Conservation (phyloP, 1,284 basidiomycete species). For the Irpex lacteus region DNA sequence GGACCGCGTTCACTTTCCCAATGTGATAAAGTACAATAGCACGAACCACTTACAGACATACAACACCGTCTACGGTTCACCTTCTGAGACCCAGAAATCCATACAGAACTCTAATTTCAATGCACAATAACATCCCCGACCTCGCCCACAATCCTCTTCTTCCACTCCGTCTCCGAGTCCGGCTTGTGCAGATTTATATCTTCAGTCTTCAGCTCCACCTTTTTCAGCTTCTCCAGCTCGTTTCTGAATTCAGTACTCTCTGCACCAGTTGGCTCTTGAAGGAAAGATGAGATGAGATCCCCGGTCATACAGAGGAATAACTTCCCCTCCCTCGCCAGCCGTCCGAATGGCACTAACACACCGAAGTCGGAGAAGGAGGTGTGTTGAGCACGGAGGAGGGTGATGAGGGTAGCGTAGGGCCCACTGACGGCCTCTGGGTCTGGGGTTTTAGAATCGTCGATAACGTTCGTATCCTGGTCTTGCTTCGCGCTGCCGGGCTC, state of each 20-base stretch:
- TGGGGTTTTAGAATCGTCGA: background rate
- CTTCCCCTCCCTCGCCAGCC: slow-evolving; percentile 19
- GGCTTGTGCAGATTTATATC: slow-evolving; percentile 25
- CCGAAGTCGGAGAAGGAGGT: slow-evolving; percentile 59
- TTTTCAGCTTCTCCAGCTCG: slow-evolving; percentile 28
- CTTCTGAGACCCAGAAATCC: background rate
- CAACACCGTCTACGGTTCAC: background rate
- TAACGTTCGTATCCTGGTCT: background rate
- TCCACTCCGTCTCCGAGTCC: slow-evolving; percentile 20
- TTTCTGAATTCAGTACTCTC: slow-evolving; percentile 24
- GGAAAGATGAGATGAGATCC: slow-evolving; percentile 45
- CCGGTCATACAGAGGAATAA: slow-evolving; percentile 40
- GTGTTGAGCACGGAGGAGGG: slow-evolving; percentile 44
- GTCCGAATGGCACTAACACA: slow-evolving; percentile 33
- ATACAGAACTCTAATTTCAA: slow-evolving; percentile 2
- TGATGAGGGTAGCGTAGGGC: slow-evolving; percentile 3
- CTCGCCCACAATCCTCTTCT: slow-evolving; percentile 41
- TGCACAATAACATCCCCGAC: slow-evolving; percentile 49
- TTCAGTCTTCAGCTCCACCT: slow-evolving; percentile 42
- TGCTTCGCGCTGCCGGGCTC: background rate
- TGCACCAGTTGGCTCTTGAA: slow-evolving; percentile 20
- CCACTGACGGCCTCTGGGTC: background rate
- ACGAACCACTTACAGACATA: background rate
- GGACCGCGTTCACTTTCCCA: too few relatives aligned
- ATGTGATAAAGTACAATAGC: too few relatives aligned